Base-by-base conservation (phyloP, 1,284 basidiomycete species). In the Cutaneotrichosporon cutaneum region DNA sequence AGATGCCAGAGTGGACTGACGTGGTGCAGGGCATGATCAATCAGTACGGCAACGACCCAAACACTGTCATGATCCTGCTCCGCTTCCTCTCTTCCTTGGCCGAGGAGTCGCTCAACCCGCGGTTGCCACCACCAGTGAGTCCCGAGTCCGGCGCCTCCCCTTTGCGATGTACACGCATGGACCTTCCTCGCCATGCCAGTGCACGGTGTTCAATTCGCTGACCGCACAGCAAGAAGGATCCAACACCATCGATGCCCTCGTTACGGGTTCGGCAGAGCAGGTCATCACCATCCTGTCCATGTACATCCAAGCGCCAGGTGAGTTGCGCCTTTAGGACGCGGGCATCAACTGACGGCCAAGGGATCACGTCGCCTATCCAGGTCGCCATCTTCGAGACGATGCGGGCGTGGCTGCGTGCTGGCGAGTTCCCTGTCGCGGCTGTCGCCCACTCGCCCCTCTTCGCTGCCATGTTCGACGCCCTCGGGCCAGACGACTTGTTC, bases 71-170 rank as follows among this genome's bases (percentile, higher is more conserved):
- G 0, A 85, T 88, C 5, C 77, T 99, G 67, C 81, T 99, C 63
- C 90, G 95, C 73, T 98, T 99, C 79, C 78, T 99, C 71, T 91
- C 90, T 1, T 83, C 95, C 47, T 82, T 99, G 22, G 94, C 94
- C 2, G 94, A 99, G 78, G 96, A 99, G 81, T 79, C 84, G 59
- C 84, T 84, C 54, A 99, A 98, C 77, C 86, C 88, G 18, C 90
- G 87, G 81, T 92, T 99, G 69, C 92, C 93, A 0, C 81, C 97
- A 55, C 88, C 89, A 57, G 93, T 94, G 72, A 74, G 90, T 82
- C 11, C n/a, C 7, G 18, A 18, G 18, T 18, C 39, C n/a, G n/a
- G n/a, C n/a, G 16, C 16, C 18, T 16, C 39, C 2, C 39, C 39
- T 16, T 26, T 6, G 35, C 32, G 30, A 36, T 22, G 13, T n/a